Percentiles rank a stretch among this genome's conserved stretches.
phyloP scores from a whole-genome alignment of 2,329 filamentous ascomycete genomes.

The Diplocarpon mali region DNA sequence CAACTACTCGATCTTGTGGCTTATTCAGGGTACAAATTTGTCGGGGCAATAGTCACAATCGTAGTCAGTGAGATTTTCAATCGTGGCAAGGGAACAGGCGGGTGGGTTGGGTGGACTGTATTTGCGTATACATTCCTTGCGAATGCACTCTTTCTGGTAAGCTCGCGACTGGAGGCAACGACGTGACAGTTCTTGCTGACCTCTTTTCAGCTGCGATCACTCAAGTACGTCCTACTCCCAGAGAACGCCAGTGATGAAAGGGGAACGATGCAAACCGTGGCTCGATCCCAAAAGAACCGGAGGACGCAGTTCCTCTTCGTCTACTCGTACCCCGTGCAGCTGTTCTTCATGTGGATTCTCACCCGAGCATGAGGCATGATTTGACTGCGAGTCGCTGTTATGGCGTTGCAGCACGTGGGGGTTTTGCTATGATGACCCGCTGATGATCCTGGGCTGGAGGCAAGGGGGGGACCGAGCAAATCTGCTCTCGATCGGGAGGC shows the following conservation, averaged over 20 bases:
- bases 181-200: neutral
- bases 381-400: slow-evolving; percentile 11
- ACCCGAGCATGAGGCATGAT: slow-evolving; percentile 27
- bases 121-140: slow-evolving; percentile 89
- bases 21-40: slow-evolving; percentile 97
- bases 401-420: slow-evolving; percentile 13
- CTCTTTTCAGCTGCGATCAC: slow-evolving; percentile 62
- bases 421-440: neutral
- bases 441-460: too few relatives aligned
- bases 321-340: slow-evolving; percentile 89
- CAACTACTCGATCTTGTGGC: slow-evolving; percentile 90
- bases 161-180: slow-evolving; percentile 25
- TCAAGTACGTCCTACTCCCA: slow-evolving; percentile 91
- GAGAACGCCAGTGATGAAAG: slow-evolving; percentile 59
- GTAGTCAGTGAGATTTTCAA: slow-evolving; percentile 68
- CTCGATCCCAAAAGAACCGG: slow-evolving; percentile 74
- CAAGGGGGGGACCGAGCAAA: too few relatives aligned
- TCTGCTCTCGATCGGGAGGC: too few relatives aligned
- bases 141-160: slow-evolving; percentile 88
- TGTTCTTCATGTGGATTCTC: slow-evolving; percentile 86
- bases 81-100: slow-evolving; percentile 69
- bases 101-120: slow-evolving; percentile 78
- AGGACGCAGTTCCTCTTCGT: slow-evolving; percentile 86
- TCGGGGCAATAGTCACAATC: slow-evolving; percentile 87
- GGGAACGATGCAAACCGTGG: slow-evolving; percentile 56